Percentiles rank a stretch among this genome's conserved stretches.
phyloP scores from a whole-genome alignment of 345 rosid genomes.

The Lepidium sativum region DNA sequence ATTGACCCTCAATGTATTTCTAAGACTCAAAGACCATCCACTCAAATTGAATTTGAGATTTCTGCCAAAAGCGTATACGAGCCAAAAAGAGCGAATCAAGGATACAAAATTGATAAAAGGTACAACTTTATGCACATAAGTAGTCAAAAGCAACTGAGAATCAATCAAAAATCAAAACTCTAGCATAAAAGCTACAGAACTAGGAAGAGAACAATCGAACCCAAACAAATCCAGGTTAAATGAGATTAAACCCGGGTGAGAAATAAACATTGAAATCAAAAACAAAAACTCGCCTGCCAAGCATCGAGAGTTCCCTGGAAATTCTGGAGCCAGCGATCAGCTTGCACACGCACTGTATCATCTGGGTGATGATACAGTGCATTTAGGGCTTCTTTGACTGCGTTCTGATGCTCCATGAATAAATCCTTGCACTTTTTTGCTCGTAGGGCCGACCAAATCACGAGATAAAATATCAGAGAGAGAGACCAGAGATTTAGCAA shows the following conservation, averaged over 20 bases:
- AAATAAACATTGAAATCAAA: neutral
- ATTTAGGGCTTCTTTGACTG: conserved; percentile 95
- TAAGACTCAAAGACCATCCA: neutral
- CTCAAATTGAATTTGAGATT: neutral
- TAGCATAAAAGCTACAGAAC: neutral
- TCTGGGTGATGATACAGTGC: conserved; percentile 97
- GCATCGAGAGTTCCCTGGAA: conserved; percentile 96
- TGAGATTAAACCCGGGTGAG: neutral
- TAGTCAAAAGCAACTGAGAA: neutral
- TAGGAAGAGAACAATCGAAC: conserved; percentile 8
- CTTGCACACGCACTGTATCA: conserved; percentile 69
- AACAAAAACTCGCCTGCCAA: conserved; percentile 61
- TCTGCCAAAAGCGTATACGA: neutral
- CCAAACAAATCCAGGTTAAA: neutral
- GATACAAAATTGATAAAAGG: neutral
- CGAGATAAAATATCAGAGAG: neutral
- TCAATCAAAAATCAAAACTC: neutral
- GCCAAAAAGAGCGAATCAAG: neutral
- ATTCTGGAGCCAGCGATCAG: conserved; percentile 89
- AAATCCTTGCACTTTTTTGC: neutral
- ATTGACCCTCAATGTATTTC: neutral
- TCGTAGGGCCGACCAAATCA: conserved; percentile 14
- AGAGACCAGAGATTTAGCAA: conserved; percentile 1
- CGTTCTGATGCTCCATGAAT: conserved; percentile 73
- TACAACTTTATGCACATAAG: neutral